Base-by-base conservation (phyloP, 106 monocot genomes). In the Dioscorea alata region DNA sequence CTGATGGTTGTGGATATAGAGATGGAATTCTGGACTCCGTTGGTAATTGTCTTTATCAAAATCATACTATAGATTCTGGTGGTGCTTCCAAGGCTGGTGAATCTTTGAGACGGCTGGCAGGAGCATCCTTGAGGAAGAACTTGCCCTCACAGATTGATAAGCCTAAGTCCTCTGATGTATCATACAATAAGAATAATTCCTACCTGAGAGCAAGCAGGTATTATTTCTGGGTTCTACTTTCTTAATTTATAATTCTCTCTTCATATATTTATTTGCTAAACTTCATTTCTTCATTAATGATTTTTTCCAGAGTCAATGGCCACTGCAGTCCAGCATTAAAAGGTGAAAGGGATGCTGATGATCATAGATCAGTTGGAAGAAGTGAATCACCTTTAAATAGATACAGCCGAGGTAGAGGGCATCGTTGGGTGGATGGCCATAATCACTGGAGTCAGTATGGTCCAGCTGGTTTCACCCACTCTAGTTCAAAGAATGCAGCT, bases 401-500 rank as follows among this genome's bases (percentile, higher is more conserved):
- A 49, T 78, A 76, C 50, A 69, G 65, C 10, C 75, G 74, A 70
- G 72, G 72, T 13, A 76, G 68, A 31, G 76, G 58, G 61, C 82
- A 80, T 18, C 52, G 32, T 19, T 78, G 86, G 80, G 74, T 60
- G 64, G 81, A 68, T 66, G 65, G 72, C 76, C 31, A 74, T 62
- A 57, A 33, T 50, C 59, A 59, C 64, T 67, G 62, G 72, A 60
- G 71, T 49, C 59, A 65, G 13, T 80, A 76, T 81, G 74, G 72
- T 22, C 58, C 72, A 17, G 18, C 80, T 34, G 71, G 66, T 48
- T 87, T 71, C 63, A 50, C 71, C 33, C 79, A 59, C 16, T 49
- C 68, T 49, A 70, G 67, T 69, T 76, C 90, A 33, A 86, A 78
- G 21, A 86, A 92, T 79, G 95, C 91, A 57, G 82, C 82, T 68